These are phyloP conservation scores for Stephania japonica DNA, from an alignment of 164 flowering plant genomes.

Conservation along the genomic window DNA sequence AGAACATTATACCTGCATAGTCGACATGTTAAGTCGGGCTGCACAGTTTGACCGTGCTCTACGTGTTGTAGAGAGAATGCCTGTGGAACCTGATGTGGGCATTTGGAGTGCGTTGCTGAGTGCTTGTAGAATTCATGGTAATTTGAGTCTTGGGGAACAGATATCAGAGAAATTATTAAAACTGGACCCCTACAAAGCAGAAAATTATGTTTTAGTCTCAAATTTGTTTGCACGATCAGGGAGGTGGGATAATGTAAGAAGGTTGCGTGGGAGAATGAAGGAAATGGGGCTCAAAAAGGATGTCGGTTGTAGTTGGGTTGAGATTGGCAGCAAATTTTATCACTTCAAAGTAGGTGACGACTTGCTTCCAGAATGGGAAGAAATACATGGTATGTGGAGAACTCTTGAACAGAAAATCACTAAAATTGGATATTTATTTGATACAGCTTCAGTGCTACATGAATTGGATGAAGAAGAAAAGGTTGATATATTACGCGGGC, in stretches of 20 bases:
- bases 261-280: constrained; percentile 49
- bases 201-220: constrained; percentile 39
- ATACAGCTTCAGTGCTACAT: constrained; percentile 50
- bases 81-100: constrained; percentile 48
- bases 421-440: constrained; percentile 39
- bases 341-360: constrained; percentile 42
- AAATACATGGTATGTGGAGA: constrained; percentile 32
- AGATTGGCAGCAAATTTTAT: constrained; percentile 42
- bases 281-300: constrained; percentile 46
- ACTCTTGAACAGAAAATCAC: constrained; percentile 41
- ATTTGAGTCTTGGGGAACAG: constrained; percentile 37
- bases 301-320: constrained; percentile 66
- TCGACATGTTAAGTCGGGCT: constrained; percentile 65
- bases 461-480: constrained; percentile 51
- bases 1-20: constrained; percentile 61
- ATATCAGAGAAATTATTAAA: constrained; percentile 38
- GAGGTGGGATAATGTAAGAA: constrained; percentile 62
- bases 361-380: constrained; percentile 20
- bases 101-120: constrained; percentile 63
- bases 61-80: constrained; percentile 42
- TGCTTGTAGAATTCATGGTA: constrained; percentile 44
- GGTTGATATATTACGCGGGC: constrained; percentile 40
- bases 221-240: constrained; percentile 54
- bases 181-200: constrained; percentile 43
- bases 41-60: constrained; percentile 47